Conservation (phyloP, 495 filamentous ascomycete species). For the Penicillium longicatenatum region DNA sequence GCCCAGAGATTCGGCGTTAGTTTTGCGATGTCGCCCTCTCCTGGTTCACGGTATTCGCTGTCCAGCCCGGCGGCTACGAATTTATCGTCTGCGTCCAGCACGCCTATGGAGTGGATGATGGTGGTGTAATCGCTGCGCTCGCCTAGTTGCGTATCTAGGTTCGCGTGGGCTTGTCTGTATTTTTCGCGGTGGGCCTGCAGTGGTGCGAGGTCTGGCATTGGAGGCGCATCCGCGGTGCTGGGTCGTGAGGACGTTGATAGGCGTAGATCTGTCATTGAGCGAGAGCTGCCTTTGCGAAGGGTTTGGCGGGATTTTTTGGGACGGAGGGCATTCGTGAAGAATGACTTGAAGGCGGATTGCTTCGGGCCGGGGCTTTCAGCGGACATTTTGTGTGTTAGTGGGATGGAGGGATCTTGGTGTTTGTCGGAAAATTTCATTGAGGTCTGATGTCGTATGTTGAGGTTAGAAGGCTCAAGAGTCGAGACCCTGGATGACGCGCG, state of each 20-base stretch:
- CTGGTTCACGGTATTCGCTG: conserved; percentile 34
- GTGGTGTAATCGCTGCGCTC: conserved; percentile 51
- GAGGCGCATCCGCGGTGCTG: conserved; percentile 32
- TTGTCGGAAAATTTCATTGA: neutral
- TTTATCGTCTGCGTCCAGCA: conserved; percentile 36
- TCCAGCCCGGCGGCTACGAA: conserved; percentile 18
- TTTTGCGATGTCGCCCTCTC: conserved; percentile 47
- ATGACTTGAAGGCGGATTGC: conserved; percentile 34
- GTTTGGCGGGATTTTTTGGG: conserved; percentile 51
- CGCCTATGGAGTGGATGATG: conserved; percentile 48
- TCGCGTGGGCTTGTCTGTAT: conserved; percentile 33
- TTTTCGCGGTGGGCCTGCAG: conserved; percentile 43
- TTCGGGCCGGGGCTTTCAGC: conserved; percentile 39
- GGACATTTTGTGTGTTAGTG: conserved; percentile 29
- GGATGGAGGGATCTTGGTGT: neutral
- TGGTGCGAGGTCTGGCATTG: conserved; percentile 40
- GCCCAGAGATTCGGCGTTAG: conserved; percentile 49
- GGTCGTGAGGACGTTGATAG: conserved; percentile 23
- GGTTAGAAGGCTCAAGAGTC: neutral
- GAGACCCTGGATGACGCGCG: conserved; percentile 5
- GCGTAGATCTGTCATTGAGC: conserved; percentile 37
- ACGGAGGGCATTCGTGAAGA: conserved; percentile 39
- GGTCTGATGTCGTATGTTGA: neutral
- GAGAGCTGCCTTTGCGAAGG: conserved; percentile 42
- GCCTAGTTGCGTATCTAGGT: conserved; percentile 49